These are phyloP conservation scores for Monilinia vaccinii-corymbosi DNA, from an alignment of 2,329 filamentous ascomycete genomes.

Conservation along the genomic window DNA sequence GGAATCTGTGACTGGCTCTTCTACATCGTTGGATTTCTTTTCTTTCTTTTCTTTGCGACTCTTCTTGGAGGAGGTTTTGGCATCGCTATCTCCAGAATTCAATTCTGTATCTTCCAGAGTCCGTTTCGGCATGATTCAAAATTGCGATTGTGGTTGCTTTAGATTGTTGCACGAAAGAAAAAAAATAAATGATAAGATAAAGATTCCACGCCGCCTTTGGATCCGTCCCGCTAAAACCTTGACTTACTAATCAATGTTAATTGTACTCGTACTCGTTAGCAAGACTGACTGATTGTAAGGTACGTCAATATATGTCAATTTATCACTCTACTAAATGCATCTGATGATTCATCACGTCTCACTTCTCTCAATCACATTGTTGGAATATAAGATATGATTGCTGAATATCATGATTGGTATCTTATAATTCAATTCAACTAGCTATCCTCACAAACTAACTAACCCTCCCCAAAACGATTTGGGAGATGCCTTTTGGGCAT, in stretches of 20 bases:
- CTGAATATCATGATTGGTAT: neutral
- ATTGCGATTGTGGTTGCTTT: constrained; percentile 1
- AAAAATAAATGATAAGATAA: constrained; percentile 5
- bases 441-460: neutral
- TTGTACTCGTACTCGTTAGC: neutral
- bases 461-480: neutral
- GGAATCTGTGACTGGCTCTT: constrained; percentile 13
- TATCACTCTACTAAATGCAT: too few relatives aligned
- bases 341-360: too few relatives aligned
- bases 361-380: neutral
- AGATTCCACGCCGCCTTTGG: neutral
- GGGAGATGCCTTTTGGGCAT: neutral
- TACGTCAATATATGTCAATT: too few relatives aligned
- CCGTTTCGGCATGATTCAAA: constrained; percentile 27
- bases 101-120: constrained; percentile 26
- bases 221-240: neutral
- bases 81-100: constrained; percentile 11
- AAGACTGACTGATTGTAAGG: neutral
- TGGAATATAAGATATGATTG: neutral
- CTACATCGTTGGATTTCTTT: constrained; percentile 17
- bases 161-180: constrained; percentile 6
- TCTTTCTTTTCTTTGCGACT: constrained; percentile 22
- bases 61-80: constrained; percentile 21
- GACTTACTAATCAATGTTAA: too few relatives aligned
- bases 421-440: neutral